These are phyloP conservation scores for Pisolithus albus DNA, from an alignment of 768 basidiomycete genomes.

Conservation along the genomic window DNA sequence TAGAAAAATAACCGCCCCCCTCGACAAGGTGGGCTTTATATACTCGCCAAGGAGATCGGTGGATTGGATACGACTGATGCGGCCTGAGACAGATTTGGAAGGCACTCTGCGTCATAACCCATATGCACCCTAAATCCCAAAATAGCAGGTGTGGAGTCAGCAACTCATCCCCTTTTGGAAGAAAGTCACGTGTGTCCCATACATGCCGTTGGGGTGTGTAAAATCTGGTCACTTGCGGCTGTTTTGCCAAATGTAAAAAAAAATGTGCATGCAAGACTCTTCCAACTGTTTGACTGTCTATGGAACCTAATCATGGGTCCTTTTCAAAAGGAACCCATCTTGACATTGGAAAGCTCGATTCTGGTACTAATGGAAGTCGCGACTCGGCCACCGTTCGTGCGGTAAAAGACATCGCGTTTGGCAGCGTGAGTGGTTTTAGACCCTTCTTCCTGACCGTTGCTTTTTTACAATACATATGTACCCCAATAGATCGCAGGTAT, in stretches of 20 bases:
- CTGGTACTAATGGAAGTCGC: not conserved
- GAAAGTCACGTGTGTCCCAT: not conserved
- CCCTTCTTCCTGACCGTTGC: not conserved
- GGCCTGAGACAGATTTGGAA: not conserved
- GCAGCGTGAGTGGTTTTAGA: slow-evolving; percentile 33
- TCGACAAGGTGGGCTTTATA: too few relatives aligned
- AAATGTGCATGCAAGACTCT: too few relatives aligned
- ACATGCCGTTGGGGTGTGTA: too few relatives aligned
- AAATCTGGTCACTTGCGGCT: too few relatives aligned
- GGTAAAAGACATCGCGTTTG: slow-evolving; percentile 41
- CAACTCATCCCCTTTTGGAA: not conserved
- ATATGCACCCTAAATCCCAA: not conserved
- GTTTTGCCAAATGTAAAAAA: too few relatives aligned
- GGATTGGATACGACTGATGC: not conserved
- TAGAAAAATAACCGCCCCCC: too few relatives aligned
- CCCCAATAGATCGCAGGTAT: slow-evolving; percentile 64
- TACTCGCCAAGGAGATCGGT: not conserved
- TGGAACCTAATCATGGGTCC: slow-evolving; percentile 12
- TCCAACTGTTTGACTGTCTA: not conserved
- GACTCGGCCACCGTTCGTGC: slow-evolving; percentile 18
- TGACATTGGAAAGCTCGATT: not conserved
- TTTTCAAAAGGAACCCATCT: slow-evolving; percentile 3
- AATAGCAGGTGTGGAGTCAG: not conserved
- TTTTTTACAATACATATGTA: not conserved
- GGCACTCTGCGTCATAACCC: not conserved